Evolutionary conservation across 1,284 basidiomycete species (phyloP).

Genomic region (Pyrrhoderma lamaoense): DNA sequence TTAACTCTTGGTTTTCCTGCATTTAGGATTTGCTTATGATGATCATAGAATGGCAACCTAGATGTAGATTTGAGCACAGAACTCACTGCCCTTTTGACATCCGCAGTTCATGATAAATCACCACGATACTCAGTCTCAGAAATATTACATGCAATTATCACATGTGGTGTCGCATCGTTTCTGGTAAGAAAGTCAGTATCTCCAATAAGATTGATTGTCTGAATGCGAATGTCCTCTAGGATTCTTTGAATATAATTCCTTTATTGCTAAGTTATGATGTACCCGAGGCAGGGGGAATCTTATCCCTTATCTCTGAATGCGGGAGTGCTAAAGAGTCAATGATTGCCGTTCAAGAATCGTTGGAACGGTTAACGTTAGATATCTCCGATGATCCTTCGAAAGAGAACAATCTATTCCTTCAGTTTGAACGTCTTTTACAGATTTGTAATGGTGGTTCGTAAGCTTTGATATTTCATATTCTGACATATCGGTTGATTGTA

Average conservation of each 20-base stretch:
- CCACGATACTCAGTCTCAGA: slow-evolving; percentile 21
- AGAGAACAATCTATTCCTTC: slow-evolving; percentile 25
- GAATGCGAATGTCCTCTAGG: slow-evolving; percentile 29
- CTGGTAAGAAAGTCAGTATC: slow-evolving; percentile 21
- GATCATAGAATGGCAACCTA: not conserved
- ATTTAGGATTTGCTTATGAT: not conserved
- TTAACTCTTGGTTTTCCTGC: too few relatives aligned
- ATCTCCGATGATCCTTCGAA: slow-evolving; percentile 26
- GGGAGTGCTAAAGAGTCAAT: slow-evolving; percentile 53
- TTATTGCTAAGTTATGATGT: slow-evolving; percentile 34
- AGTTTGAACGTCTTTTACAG: slow-evolving; percentile 30
- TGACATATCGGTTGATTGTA: too few relatives aligned
- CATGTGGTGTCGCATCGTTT: slow-evolving; percentile 17
- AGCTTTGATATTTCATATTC: not conserved
- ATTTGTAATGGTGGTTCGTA: slow-evolving; percentile 34
- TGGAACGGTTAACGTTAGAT: slow-evolving; percentile 39
- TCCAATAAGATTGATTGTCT: not conserved
- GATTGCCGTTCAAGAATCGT: slow-evolving; percentile 51
- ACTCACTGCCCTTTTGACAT: slow-evolving; percentile 23
- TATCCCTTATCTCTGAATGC: slow-evolving; percentile 37
- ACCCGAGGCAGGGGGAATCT: slow-evolving; percentile 34
- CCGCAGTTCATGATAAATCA: slow-evolving; percentile 23
- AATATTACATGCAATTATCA: slow-evolving; percentile 21
- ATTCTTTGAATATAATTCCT: slow-evolving; percentile 44
- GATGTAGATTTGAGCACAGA: slow-evolving; percentile 8